A percentile compares a stretch with the other conserved stretches of the same genome.
Evolutionary conservation across 164 flowering plant genomes (phyloP).

Genomic region (Tetrastigma voinierianum): DNA sequence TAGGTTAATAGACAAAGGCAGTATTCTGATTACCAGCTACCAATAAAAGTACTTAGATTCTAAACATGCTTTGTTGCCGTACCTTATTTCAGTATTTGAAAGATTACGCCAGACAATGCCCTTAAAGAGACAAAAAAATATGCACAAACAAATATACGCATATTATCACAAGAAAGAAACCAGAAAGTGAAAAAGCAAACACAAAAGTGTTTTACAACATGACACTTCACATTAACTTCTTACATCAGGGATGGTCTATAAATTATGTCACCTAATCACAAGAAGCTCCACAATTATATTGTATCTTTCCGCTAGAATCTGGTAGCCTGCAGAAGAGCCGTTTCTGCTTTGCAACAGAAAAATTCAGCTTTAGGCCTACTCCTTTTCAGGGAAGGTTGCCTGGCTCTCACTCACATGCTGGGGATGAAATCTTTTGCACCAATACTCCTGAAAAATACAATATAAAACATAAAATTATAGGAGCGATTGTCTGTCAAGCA

Average conservation of each 20-base stretch:
- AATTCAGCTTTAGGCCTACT: constrained; percentile 76
- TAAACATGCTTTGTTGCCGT: no score
- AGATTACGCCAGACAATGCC: no score
- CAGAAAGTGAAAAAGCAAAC: not conserved
- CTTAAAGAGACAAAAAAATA: no score
- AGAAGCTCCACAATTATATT: constrained; percentile 83
- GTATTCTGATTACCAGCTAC: no score
- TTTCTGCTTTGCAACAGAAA: constrained; percentile 68
- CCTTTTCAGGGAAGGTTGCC: constrained; percentile 81
- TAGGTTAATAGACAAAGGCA: no score
- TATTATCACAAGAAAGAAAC: not conserved
- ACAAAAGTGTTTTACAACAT: constrained; percentile 1
- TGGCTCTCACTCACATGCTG: constrained; percentile 86
- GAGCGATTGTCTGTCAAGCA: no score
- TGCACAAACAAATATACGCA: not conserved
- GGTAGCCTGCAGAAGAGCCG: constrained; percentile 75
- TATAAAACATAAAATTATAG: constrained; percentile 1
- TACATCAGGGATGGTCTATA: not conserved
- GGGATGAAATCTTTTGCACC: constrained; percentile 97
- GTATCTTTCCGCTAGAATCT: constrained; percentile 81
- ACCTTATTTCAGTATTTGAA: no score
- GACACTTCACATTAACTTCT: not conserved
- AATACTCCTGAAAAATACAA: constrained; percentile 69
- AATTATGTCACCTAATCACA: constrained; percentile 54
- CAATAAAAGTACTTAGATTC: no score